phyloP scores from a whole-genome alignment of 2,329 filamentous ascomycete species.

The Cercospora sp. region DNA sequence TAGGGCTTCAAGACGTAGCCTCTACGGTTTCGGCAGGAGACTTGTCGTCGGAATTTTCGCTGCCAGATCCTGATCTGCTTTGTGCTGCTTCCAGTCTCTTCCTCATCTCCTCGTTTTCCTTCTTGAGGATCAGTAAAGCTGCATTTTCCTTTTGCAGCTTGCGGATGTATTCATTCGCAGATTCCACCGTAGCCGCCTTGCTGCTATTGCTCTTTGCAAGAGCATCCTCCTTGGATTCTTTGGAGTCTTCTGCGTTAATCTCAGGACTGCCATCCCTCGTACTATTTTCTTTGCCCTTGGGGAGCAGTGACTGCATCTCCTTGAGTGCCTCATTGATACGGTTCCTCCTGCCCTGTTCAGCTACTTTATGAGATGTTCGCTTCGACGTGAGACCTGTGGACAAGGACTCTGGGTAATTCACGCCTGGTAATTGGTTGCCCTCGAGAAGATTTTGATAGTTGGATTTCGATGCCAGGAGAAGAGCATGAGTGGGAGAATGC shows the following conservation, averaged over 20 bases:
- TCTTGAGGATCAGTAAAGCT: slow-evolving; percentile 28
- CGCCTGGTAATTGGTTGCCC: slow-evolving; percentile 69
- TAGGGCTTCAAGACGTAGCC: background rate
- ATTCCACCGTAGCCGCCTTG: slow-evolving; percentile 96
- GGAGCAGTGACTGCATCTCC: slow-evolving; percentile 86
- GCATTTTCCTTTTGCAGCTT: slow-evolving; percentile 67
- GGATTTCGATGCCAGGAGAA: slow-evolving; percentile 86
- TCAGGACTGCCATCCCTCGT: slow-evolving; percentile 46
- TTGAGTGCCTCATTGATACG: slow-evolving; percentile 92
- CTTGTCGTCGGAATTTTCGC: slow-evolving; percentile 3
- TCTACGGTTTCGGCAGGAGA: slow-evolving; percentile 7
- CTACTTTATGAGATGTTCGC: slow-evolving; percentile 95
- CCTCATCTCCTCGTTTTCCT: slow-evolving; percentile 37
- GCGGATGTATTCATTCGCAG: slow-evolving; percentile 94
- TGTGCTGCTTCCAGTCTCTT: slow-evolving; percentile 25
- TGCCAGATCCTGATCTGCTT: slow-evolving; percentile 1
- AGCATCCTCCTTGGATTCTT: slow-evolving; percentile 39
- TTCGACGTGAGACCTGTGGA: slow-evolving; percentile 95
- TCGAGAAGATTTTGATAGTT: slow-evolving; percentile 98
- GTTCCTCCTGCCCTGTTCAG: slow-evolving; percentile 92
- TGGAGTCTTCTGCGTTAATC: slow-evolving; percentile 44
- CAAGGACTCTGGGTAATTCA: slow-evolving; percentile 80
- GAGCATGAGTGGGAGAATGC: slow-evolving; percentile 62
- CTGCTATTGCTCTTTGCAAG: slow-evolving; percentile 65
- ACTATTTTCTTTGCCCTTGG: slow-evolving; percentile 43